Evolutionary conservation across 192 early-diverging fungal genomes (phyloP), one percentile per base, ranked within the genome.

Genomic region (Dimargaris cristalligena): DNA sequence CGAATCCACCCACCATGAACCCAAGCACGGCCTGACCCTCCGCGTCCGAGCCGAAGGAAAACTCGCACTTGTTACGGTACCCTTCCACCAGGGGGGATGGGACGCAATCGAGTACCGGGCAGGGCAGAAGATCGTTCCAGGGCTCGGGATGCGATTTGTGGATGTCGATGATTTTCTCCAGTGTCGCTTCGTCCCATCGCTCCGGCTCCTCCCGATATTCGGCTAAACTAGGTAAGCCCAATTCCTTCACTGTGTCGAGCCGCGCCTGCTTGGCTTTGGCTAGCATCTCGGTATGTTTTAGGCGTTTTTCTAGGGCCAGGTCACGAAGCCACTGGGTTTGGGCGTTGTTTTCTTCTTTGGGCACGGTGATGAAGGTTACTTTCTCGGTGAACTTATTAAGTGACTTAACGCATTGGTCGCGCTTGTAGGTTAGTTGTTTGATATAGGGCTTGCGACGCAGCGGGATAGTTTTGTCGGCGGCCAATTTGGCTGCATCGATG

Each of bases 21-120:
- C 88, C 88, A 46, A 83, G 73, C 3, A 70, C 62, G 26, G 38
- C 52, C 45, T 81, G 59, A 4, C 77, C 77, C 3, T 78, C 69
- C 9, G 71, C 35, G 64, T 87, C 71, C 41, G 48, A 46, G 22
- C 88, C 88, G 62, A 86, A 71, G 0, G 81, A 72, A 60, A 87
- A 90, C 65, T 90, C 88, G 62, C 81, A 86, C 66, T 90, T 90
- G 63, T 67, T 90, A 50, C 86, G 68, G 67, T 88, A 90, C 3
- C 73, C 75, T 32, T 74, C 60, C 16, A 65, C 30, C 32, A 69
- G 60, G 26, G 88, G 88, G 4, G 86, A 88, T 4, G 69, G 51
- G 41, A 80, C 67, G 8, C 64, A 66, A n/a, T 67, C 64, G 14
- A 57, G 35, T 2, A 57, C 55, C 3, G 11, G 55, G 55, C 55